Base-by-base conservation (phyloP, 2,329 filamentous ascomycete species). In the Apiospora pterosperma region DNA sequence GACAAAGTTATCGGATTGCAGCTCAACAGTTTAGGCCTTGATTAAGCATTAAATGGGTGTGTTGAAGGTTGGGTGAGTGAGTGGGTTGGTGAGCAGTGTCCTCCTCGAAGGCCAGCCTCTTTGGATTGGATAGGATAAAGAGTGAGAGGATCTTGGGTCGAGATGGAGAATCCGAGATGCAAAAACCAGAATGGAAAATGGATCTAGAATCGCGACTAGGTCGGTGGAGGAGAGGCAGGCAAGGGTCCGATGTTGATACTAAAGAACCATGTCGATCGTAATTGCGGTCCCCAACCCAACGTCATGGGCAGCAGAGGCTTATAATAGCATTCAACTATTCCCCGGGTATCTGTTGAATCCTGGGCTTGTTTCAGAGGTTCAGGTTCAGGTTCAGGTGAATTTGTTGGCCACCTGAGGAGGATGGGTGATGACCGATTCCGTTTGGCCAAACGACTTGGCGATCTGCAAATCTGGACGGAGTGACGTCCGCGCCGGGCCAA, bases 241-340 rank as follows among this genome's bases (percentile, higher is more conserved):
- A 34, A 55, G 48, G 48, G 28, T 55, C 48, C 16, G 48, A 34
- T 55, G 48, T 34, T 55, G 48, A 55, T 55, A 55, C 44, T 69
- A 67, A 63, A 61, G 63, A 63, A 61, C 64, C 66, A 69, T 71
- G 69, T 68, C 68, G 69, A 71, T 71, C 69, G 65, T 63, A 71
- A 71, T 71, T 69, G 67, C 48, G 42, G 61, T 42, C 39, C 60
- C 60, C 36, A 38, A 39, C 21, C 23, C 36, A 61, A 61, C 31
- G 59, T 61, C 59, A 61, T 38, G 34, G 34, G 48, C 48, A 21
- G 48, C 28, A 55, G 48, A 55, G 48, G 48, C 48, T 55, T 55
- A 55, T 55, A 55, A 55, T 55, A 55, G 48, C 48, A 55, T 3
- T 34, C 48, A 10, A 4, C 19, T 55, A 55, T 55, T 34, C 28